Evolutionary conservation across 2,329 filamentous ascomycete species (phyloP), one percentile per base, ranked within the genome.

Genomic region (Aureobasidium leucospermi): DNA sequence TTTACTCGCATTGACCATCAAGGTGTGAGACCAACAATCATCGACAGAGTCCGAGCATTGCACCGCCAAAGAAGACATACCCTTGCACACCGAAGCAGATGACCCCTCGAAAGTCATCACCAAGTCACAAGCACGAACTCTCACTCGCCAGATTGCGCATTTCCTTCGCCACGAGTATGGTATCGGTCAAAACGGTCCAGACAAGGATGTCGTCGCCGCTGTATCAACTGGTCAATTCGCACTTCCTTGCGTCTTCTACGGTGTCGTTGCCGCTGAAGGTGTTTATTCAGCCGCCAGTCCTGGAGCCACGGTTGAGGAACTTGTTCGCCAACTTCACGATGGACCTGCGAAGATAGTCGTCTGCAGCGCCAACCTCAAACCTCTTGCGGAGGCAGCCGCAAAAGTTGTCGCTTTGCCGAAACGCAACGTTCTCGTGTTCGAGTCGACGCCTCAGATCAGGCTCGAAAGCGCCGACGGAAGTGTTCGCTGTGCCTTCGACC

Each of bases 221-320:
- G 78, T 85, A 31, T 82, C 80, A 0, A 78, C 79, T 0, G 83
- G 83, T 1, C 80, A 85, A 63, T 78, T 78, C 47, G 73, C 83
- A 5, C 72, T 85, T 0, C 77, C 81, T 0, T 73, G 78, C 11
- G 63, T 83, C 1, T 81, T 83, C 65, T 85, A 77, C 63, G 80
- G 78, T 13, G 77, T 84, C 56, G 74, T 86, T 47, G 83, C 80
- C 3, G 81, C 82, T 2, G 82, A 79, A 1, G 84, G 82, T 16
- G 76, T 86, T 29, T 85, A 82, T 64, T 81, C 80, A 6, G 78
- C 81, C 5, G 81, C 81, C 0, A 80, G 76, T 48, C 74, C 80
- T 0, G 74, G 76, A 0, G 78, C 75, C 5, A 83, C 81, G 0
- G 71, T 76, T 0, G 65, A 71, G 2, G 83, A 86, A 29, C 68